Percentiles rank a stretch among this genome's conserved stretches.
Conservation (phyloP, 1,139 yeast genomes). For the Arxiozyma telluris region DNA sequence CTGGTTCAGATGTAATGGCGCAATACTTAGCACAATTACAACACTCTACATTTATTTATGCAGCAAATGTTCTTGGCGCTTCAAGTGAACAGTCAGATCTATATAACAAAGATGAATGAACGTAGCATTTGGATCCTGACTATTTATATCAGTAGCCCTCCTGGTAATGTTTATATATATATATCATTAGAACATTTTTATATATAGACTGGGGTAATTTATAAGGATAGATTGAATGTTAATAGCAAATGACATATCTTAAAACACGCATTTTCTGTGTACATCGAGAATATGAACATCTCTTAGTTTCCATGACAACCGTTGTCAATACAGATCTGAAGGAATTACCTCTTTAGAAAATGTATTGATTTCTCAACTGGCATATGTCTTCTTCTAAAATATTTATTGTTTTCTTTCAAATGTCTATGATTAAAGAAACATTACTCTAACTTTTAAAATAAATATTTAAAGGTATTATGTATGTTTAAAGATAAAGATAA, state of each 20-base stretch:
- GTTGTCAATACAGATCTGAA: background rate
- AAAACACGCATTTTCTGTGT: background rate
- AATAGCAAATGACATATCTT: background rate
- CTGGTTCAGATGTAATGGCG: constrained; percentile 71
- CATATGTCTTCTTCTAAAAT: background rate
- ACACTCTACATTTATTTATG: constrained; percentile 50
- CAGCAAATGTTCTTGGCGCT: constrained; percentile 42
- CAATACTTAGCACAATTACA: constrained; percentile 67
- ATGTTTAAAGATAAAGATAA: background rate
- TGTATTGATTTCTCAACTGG: background rate
- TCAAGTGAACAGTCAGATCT: constrained; percentile 25
- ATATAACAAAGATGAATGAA: constrained; percentile 9
- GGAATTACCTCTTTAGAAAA: background rate
- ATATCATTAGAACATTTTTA: background rate
- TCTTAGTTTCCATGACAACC: constrained; percentile 1
- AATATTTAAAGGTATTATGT: no score
- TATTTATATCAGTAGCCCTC: no score
- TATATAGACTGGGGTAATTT: background rate
- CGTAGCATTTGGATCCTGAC: background rate
- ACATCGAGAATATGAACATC: background rate
- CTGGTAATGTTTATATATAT: background rate
- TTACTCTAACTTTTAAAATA: background rate
- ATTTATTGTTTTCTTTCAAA: background rate
- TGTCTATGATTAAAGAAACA: no score
- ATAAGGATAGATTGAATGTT: no score